phyloP scores from a whole-genome alignment of 2,329 filamentous ascomycete species.

The Aureobasidium subglaciale region DNA sequence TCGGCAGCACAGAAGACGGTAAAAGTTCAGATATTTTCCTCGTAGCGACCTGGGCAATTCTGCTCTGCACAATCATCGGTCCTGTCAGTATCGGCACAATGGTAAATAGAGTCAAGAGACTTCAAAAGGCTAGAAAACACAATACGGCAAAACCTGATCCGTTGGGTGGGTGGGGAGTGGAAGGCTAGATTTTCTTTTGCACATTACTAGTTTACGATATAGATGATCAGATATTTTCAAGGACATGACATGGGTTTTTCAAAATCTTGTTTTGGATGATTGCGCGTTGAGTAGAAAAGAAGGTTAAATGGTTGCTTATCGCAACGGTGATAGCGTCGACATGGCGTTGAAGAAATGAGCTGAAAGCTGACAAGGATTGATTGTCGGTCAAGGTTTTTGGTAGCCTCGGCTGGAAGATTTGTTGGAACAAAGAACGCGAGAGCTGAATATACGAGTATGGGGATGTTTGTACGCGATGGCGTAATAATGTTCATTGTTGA shows the following conservation, averaged over 20 bases:
- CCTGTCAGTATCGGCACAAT: slow-evolving; percentile 47
- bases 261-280: neutral
- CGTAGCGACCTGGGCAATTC: slow-evolving; percentile 50
- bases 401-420: neutral
- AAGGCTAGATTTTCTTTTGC: too few species aligned
- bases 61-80: slow-evolving; percentile 50
- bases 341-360: slow-evolving; percentile 4
- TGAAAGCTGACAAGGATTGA: neutral
- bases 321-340: slow-evolving; percentile 12
- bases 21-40: slow-evolving; percentile 43
- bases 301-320: slow-evolving; percentile 9
- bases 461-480: neutral
- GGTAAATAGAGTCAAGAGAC: slow-evolving; percentile 39
- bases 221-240: neutral
- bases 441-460: neutral
- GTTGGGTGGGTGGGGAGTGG: slow-evolving; percentile 39
- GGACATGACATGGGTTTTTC: too few species aligned
- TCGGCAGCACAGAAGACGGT: slow-evolving; percentile 23
- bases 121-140: slow-evolving; percentile 31
- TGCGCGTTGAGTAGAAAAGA: neutral
- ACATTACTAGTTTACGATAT: neutral
- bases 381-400: neutral
- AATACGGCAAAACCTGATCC: slow-evolving; percentile 30
- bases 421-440: neutral
- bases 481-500: neutral